phyloP scores from a whole-genome alignment of 495 filamentous ascomycete genomes.

The Penicillium roqueforti region DNA sequence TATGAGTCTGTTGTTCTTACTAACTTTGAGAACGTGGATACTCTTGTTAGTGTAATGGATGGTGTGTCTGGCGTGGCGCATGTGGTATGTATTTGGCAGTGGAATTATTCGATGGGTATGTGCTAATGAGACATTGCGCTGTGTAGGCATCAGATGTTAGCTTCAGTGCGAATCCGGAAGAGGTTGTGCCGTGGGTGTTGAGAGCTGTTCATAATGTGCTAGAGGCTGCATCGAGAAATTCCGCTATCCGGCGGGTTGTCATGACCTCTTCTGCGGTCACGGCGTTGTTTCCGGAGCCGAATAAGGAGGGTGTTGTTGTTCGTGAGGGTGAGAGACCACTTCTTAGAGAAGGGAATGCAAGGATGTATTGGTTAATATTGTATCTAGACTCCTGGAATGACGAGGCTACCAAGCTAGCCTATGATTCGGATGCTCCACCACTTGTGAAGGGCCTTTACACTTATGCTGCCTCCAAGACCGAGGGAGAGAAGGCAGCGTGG shows the following conservation, averaged over 20 bases:
- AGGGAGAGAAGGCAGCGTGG: constrained; percentile 51
- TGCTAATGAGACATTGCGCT: background rate
- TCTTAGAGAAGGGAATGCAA: background rate
- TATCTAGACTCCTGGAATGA: constrained; percentile 46
- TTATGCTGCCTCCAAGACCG: constrained; percentile 53
- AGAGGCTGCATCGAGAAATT: constrained; percentile 4
- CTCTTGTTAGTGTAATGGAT: constrained; percentile 40
- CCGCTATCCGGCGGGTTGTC: constrained; percentile 1
- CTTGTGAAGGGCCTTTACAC: constrained; percentile 34
- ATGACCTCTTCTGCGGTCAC: constrained; percentile 5
- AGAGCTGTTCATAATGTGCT: constrained; percentile 3
- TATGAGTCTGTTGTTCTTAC: constrained; percentile 39
- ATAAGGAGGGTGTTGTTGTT: constrained; percentile 5
- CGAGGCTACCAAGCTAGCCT: constrained; percentile 38
- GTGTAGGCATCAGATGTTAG: constrained; percentile 22
- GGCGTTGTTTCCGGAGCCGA: background rate
- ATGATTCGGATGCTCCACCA: constrained; percentile 19
- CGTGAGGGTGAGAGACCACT: background rate
- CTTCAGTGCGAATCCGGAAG: constrained; percentile 32
- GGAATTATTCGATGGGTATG: no score
- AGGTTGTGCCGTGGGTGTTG: constrained; percentile 34
- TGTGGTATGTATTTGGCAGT: constrained; percentile 16
- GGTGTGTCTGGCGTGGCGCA: constrained; percentile 38
- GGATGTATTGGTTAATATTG: background rate
- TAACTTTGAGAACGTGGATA: constrained; percentile 33